These are phyloP conservation scores for Metarhizium brunneum DNA, from an alignment of 2,329 filamentous ascomycete genomes.

Conservation along the genomic window DNA sequence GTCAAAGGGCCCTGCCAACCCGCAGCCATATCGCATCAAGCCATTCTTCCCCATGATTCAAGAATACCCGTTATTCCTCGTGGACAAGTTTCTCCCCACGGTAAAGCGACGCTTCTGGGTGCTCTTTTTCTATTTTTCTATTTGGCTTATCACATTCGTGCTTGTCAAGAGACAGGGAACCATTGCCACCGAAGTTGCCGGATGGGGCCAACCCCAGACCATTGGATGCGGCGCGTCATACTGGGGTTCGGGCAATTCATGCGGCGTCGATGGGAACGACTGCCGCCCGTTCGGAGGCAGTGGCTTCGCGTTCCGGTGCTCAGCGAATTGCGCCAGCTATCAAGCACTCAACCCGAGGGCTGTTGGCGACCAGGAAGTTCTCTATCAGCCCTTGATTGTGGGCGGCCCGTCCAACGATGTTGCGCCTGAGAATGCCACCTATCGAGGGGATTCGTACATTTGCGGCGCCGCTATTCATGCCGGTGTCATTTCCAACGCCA, in stretches of 20 bases:
- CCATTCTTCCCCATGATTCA: constrained; percentile 59
- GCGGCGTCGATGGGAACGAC: constrained; percentile 63
- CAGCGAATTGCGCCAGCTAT: constrained; percentile 59
- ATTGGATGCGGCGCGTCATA: constrained; percentile 61
- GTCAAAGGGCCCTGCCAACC: constrained; percentile 46
- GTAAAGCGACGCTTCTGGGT: constrained; percentile 49
- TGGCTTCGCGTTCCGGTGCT: constrained; percentile 65
- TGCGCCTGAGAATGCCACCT: constrained; percentile 43
- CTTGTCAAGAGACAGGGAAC: constrained; percentile 58
- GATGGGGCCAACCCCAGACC: constrained; percentile 55
- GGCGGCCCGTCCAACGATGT: constrained; percentile 48
- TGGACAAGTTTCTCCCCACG: constrained; percentile 54
- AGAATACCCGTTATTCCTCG: constrained; percentile 51
- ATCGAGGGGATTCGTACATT: constrained; percentile 84
- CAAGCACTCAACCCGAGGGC: constrained; percentile 63
- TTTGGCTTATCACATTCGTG: constrained; percentile 63
- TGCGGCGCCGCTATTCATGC: constrained; percentile 80
- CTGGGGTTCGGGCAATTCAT: constrained; percentile 62
- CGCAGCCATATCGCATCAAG: constrained; percentile 38
- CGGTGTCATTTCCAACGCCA: constrained; percentile 60
- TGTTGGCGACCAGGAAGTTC: constrained; percentile 59
- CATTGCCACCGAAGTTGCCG: constrained; percentile 49
- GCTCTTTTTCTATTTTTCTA: constrained; percentile 48
- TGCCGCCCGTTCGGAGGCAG: constrained; percentile 67
- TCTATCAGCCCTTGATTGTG: constrained; percentile 56